Conservation (phyloP, 2,329 filamentous ascomycete species). For the Aureobasidium vineae region DNA sequence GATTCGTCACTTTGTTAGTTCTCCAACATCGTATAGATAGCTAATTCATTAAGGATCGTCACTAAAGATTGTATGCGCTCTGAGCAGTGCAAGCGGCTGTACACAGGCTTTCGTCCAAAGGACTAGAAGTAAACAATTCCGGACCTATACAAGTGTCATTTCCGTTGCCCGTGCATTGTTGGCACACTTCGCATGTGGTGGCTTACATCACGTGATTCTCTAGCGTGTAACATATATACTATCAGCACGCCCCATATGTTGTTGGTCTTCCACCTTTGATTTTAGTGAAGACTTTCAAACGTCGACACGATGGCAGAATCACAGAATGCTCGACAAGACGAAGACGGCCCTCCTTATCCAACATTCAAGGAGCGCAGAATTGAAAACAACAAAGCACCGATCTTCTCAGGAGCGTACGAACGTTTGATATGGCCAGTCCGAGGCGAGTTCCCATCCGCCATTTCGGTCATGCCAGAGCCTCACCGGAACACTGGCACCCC, state of each 20-base stretch:
- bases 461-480: slow-evolving; percentile 7
- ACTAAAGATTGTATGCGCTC: too few relatives aligned
- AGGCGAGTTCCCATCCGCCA: slow-evolving; percentile 2
- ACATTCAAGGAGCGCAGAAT: not conserved
- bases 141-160: too few relatives aligned
- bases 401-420: not conserved
- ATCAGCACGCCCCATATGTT: not conserved
- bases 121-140: too few relatives aligned
- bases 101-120: too few relatives aligned
- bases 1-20: too few relatives aligned
- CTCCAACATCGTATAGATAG: too few relatives aligned
- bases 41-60: too few relatives aligned
- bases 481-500: not conserved
- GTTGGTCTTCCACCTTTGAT: not conserved
- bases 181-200: not conserved
- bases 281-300: too few relatives aligned
- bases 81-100: too few relatives aligned
- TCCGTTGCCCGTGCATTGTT: too few relatives aligned
- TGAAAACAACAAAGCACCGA: not conserved
- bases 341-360: slow-evolving; percentile 7
- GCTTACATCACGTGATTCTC: not conserved
- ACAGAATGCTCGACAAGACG: not conserved
- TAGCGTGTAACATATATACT: not conserved
- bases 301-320: slow-evolving; percentile 1
- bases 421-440: slow-evolving; percentile 8